Evolutionary conservation across 192 early-diverging fungal genomes (phyloP).

Genomic region (Backusella luteola): DNA sequence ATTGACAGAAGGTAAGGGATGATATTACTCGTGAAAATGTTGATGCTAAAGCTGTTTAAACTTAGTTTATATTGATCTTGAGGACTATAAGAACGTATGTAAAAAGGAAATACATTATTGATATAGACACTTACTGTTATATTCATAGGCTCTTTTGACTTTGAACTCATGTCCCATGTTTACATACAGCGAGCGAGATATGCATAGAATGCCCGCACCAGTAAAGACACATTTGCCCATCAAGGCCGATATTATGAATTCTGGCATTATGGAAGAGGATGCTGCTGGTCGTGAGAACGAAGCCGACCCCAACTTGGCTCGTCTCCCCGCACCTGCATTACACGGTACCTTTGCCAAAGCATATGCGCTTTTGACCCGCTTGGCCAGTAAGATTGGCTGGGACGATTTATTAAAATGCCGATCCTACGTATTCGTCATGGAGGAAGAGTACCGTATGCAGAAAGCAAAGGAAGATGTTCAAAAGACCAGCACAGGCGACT

Average conservation of each 20-base stretch:
- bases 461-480: constrained; percentile 73
- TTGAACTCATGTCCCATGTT: constrained; percentile 99
- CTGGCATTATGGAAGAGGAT: constrained; percentile 61
- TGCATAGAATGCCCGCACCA: constrained; percentile 89
- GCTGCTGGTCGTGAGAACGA: constrained; percentile 47
- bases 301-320: constrained; percentile 65
- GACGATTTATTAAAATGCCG: constrained; percentile 88
- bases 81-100: constrained; percentile 77
- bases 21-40: too few relatives aligned
- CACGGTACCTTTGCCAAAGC: constrained; percentile 93
- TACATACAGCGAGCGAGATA: constrained; percentile 82
- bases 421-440: constrained; percentile 97
- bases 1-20: constrained; percentile 65
- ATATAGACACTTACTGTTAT: neutral
- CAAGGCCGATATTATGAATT: constrained; percentile 69
- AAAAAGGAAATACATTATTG: neutral
- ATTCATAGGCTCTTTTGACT: constrained; percentile 78
- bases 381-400: constrained; percentile 90
- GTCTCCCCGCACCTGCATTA: constrained; percentile 86
- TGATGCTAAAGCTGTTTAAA: neutral
- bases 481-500: constrained; percentile 35
- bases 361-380: constrained; percentile 77
- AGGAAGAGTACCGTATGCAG: constrained; percentile 89
- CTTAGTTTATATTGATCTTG: constrained; percentile 78
- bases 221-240: constrained; percentile 88